Base-by-base conservation (phyloP, 768 basidiomycete genomes). In the Termitomyces sp. region DNA sequence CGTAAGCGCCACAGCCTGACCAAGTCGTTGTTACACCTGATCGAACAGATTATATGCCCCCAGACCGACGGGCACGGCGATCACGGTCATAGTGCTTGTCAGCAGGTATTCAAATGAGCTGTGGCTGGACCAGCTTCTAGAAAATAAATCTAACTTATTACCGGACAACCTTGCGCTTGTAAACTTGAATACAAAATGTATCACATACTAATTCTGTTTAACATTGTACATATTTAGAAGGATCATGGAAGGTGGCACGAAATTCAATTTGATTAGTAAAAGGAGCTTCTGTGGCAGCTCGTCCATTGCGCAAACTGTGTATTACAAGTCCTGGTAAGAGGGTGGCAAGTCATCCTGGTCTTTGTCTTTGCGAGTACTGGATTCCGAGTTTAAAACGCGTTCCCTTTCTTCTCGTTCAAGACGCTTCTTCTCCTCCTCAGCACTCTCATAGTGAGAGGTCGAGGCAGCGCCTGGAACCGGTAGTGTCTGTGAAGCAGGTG, bases 351-450 rank as follows among this genome's bases (percentile, higher is more conserved):
- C 80, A 13, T 81, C 80, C 36, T 77, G 68, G 50, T 67, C 66
- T 57, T 68, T 67, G 47, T 60, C 49, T 31, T 52, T 42, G 15
- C 51, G 51, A 29, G 57, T 44, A 42, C 34, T 63, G 51, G 39
- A 55, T 56, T 31, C 60, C 39, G 50, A 62, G 54, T 66, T 57
- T 47, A 81, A 62, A 16, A 85, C 61, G 22, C 79, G 75, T 62
- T 88, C 89, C 52, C 85, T 74, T 63, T 87, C 85, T 65, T 90
- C 86, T 46, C 81, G 79, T 68, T 88, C 86, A 51, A 83, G 62
- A 22, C 85, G 70, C 65, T 71, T 77, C 77, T 86, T 88, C 76
- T 88, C 85, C 4, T 86, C 83, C 51, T 81, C 84, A 0, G 86
- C 83, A 51, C 75, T 76, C 66, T 84, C 81, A 26, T 69, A 67